These are phyloP conservation scores for Filosporella fistucella DNA, from an alignment of 495 filamentous ascomycete genomes.

Conservation along the genomic window DNA sequence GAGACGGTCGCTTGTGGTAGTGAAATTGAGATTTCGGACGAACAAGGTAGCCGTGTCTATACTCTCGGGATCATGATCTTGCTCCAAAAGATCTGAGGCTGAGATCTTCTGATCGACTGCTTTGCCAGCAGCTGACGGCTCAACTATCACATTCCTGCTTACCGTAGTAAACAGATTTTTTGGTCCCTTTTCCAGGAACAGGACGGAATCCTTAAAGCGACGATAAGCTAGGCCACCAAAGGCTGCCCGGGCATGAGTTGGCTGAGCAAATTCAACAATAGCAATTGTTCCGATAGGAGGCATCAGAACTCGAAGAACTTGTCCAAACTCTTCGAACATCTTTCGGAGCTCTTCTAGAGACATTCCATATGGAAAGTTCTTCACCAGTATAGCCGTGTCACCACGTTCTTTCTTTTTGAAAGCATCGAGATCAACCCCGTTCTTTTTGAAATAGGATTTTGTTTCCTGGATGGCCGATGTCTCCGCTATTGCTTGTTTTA, in stretches of 20 bases:
- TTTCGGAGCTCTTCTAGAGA: constrained; percentile 60
- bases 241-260: constrained; percentile 73
- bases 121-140: constrained; percentile 19
- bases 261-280: constrained; percentile 78
- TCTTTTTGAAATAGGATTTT: constrained; percentile 78
- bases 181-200: constrained; percentile 93
- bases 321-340: constrained; percentile 68
- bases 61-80: constrained; percentile 45
- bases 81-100: constrained; percentile 46
- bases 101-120: constrained; percentile 29
- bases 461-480: constrained; percentile 95
- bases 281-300: constrained; percentile 90
- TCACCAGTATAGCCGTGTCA: constrained; percentile 85
- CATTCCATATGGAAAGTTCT: constrained; percentile 88
- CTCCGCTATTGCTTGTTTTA: constrained; percentile 95
- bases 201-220: constrained; percentile 81
- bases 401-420: constrained; percentile 81
- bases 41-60: constrained; percentile 76
- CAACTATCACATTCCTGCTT: constrained; percentile 20
- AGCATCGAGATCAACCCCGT: constrained; percentile 86
- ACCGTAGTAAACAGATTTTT: constrained; percentile 66
- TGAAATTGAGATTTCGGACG: constrained; percentile 88
- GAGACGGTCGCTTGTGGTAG: constrained; percentile 72
- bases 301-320: constrained; percentile 75
- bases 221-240: constrained; percentile 82